A percentile compares a stretch with the other conserved stretches of the same genome.
phyloP scores from a whole-genome alignment of 768 basidiomycete species.

The Naematelia aurantialba region DNA sequence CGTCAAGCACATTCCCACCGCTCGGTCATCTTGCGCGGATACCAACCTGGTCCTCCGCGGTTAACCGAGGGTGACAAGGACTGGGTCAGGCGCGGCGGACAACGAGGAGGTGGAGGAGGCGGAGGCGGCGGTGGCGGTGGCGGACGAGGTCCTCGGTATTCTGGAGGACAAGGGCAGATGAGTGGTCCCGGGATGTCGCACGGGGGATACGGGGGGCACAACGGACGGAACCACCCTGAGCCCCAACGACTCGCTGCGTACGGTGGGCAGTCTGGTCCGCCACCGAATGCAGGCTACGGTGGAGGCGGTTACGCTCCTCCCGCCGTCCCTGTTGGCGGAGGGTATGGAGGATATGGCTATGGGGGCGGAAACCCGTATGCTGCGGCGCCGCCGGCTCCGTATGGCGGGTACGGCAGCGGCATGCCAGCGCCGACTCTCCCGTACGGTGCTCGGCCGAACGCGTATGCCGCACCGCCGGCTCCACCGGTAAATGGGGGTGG shows the following conservation, averaged over 20 bases:
- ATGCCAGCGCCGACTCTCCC: conserved; percentile 17
- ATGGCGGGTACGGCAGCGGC: conserved; percentile 17
- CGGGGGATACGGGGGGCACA: background rate
- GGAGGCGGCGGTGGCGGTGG: conserved; percentile 34
- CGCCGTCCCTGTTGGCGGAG: conserved; percentile 17
- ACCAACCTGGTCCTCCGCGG: conserved; percentile 59
- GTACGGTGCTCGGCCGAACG: conserved; percentile 10
- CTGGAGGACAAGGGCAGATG: conserved; percentile 6
- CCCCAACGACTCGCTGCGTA: conserved; percentile 46
- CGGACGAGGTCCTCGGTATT: conserved; percentile 25
- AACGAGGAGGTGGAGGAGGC: conserved; percentile 43
- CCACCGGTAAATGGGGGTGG: conserved; percentile 6
- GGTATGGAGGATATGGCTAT: conserved; percentile 53
- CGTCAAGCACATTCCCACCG: conserved; percentile 78
- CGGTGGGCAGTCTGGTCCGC: conserved; percentile 17
- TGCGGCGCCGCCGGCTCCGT: conserved; percentile 9
- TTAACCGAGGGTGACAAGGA: conserved; percentile 72
- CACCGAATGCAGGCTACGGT: conserved; percentile 45
- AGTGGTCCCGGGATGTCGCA: conserved; percentile 27
- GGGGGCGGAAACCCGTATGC: conserved; percentile 16
- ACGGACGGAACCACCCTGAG: background rate
- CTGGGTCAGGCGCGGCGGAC: conserved; percentile 56
- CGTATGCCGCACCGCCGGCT: conserved; percentile 21
- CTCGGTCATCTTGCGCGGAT: conserved; percentile 74
- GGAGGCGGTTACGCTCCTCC: conserved; percentile 49